Conservation (phyloP, 2,329 filamentous ascomycete species). For the Pseudogymnoascus sp. region DNA sequence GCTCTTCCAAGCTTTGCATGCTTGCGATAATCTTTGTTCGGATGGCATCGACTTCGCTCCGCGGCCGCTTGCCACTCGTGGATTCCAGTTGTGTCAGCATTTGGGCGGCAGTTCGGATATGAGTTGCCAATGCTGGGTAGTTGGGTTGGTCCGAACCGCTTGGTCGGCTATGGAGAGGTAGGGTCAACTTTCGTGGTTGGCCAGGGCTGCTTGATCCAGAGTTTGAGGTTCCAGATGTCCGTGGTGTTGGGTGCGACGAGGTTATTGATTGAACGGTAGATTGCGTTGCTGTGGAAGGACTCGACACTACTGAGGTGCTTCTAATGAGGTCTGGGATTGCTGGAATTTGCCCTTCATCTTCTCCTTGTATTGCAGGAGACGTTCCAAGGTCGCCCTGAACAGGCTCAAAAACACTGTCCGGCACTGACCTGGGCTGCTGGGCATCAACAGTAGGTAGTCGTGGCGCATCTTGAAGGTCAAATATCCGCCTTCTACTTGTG, state of each 20-base stretch:
- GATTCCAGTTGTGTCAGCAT: constrained; percentile 80
- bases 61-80: constrained; percentile 71
- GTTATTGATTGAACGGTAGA: constrained; percentile 36
- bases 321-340: constrained; percentile 24
- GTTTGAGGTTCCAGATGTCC: constrained; percentile 59
- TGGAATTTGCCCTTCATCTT: constrained; percentile 33
- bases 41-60: constrained; percentile 73
- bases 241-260: constrained; percentile 55
- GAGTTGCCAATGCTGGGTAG: constrained; percentile 73
- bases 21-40: constrained; percentile 81
- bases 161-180: constrained; percentile 43
- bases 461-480: constrained; percentile 63
- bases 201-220: constrained; percentile 63
- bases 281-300: constrained; percentile 47
- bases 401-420: constrained; percentile 79
- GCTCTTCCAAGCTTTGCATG: constrained; percentile 81
- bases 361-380: constrained; percentile 57
- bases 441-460: constrained; percentile 32
- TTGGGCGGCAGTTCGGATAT: constrained; percentile 80
- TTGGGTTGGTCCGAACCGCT: constrained; percentile 64
- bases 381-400: constrained; percentile 68
- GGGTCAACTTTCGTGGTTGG: constrained; percentile 44
- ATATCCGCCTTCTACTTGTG: constrained; percentile 48
- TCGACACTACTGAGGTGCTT: constrained; percentile 40
- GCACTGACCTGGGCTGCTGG: not conserved